Evolutionary conservation across 768 basidiomycete species (phyloP).

Genomic region (Russula compacta): DNA sequence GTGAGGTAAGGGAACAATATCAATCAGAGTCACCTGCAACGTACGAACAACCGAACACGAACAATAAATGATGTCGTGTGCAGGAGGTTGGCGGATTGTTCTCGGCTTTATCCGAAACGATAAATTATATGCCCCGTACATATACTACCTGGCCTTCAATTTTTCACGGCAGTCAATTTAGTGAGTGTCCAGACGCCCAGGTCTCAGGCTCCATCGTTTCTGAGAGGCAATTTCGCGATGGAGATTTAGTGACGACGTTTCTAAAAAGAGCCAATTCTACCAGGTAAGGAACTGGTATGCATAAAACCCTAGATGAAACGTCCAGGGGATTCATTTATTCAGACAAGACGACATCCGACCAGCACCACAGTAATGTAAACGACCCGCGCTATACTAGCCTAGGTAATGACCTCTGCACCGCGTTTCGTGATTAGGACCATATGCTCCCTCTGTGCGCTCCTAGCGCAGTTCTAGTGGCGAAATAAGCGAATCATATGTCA

Average conservation of each 20-base stretch:
- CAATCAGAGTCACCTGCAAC: not conserved
- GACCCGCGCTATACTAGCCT: not conserved
- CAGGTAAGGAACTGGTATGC: not conserved
- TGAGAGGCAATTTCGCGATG: not conserved
- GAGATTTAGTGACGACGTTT: not conserved
- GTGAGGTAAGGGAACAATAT: slow-evolving; percentile 26
- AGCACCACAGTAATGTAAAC: not conserved
- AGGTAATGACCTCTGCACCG: slow-evolving; percentile 73
- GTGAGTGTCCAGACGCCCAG: too few relatives aligned
- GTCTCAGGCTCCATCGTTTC: too few relatives aligned
- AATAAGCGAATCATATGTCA: not conserved
- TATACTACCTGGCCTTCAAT: too few relatives aligned
- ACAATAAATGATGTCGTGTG: too few relatives aligned
- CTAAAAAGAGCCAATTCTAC: not conserved
- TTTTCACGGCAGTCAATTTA: too few relatives aligned
- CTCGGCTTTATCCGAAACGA: not conserved
- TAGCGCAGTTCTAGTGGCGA: slow-evolving; percentile 55
- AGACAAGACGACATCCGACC: not conserved
- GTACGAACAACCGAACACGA: not conserved
- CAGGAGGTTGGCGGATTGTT: not conserved
- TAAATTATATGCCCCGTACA: too few relatives aligned
- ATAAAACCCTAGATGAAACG: not conserved
- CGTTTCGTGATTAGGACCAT: slow-evolving; percentile 75
- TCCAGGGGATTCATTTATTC: not conserved
- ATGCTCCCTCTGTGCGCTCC: slow-evolving; percentile 82